Conservation (phyloP, 352 stramenopile species). For the Globisporangium polare region DNA sequence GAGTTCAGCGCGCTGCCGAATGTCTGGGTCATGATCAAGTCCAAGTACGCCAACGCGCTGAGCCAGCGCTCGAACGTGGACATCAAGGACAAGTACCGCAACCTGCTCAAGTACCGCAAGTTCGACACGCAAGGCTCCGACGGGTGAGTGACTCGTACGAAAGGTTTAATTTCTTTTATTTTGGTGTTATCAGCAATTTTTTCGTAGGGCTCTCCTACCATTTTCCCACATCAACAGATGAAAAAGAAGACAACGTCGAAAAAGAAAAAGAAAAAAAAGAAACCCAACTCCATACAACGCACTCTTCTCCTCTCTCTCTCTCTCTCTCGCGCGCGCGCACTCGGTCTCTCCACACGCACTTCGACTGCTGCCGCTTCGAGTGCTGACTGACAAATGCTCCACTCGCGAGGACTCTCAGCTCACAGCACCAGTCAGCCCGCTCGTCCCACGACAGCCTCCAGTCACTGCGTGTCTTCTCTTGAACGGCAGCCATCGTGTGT, state of each 20-base stretch:
- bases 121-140: slow-evolving; percentile 5
- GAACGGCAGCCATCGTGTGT: too few species aligned
- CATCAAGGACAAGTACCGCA: slow-evolving; percentile 85
- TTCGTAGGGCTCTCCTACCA: background rate
- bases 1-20: slow-evolving; percentile 45
- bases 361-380: too few species aligned
- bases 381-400: background rate
- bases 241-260: slow-evolving; percentile 7
- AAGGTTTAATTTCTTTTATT: slow-evolving; percentile 12
- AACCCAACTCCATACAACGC: slow-evolving; percentile 14
- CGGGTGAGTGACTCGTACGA: too few species aligned
- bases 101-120: slow-evolving; percentile 48
- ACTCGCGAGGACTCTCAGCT: background rate
- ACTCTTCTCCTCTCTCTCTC: background rate
- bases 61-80: slow-evolving; percentile 62
- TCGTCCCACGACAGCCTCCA: too few species aligned
- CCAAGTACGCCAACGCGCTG: slow-evolving; percentile 42
- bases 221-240: slow-evolving; percentile 6
- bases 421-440: background rate
- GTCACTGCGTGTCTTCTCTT: too few species aligned
- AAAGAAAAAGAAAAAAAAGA: slow-evolving; percentile 7
- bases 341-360: too few species aligned
- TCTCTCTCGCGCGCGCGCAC: too few species aligned
- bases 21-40: slow-evolving; percentile 70
- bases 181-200: slow-evolving; percentile 11